Evolutionary conservation across 257 asterid genomes (phyloP).

Genomic region (Handroanthus guayacan): DNA sequence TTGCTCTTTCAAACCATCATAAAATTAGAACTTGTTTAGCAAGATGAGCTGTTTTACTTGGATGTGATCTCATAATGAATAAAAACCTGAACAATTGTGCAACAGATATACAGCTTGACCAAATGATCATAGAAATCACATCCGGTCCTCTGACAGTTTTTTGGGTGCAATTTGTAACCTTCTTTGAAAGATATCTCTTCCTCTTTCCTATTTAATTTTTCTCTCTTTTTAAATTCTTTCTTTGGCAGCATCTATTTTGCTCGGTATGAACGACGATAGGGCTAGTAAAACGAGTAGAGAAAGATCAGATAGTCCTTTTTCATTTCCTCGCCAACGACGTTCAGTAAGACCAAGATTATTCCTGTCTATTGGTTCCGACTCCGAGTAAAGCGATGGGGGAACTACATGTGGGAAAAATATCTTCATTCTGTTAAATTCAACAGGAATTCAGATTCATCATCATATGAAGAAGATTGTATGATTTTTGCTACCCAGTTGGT

Average conservation of each 20-base stretch:
- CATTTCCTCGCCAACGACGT: constrained; percentile 87
- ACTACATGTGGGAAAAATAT: constrained; percentile 22
- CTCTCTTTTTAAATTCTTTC: constrained; percentile 5
- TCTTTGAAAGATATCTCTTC: neutral
- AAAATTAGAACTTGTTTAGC: neutral
- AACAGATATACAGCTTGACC: neutral
- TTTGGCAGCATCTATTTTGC: constrained; percentile 73
- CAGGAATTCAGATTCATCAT: constrained; percentile 23
- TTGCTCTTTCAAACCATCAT: neutral
- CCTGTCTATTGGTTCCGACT: constrained; percentile 81
- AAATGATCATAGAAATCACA: neutral
- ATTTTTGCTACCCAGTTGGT: constrained; percentile 28
- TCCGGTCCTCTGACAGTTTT: constrained; percentile 16
- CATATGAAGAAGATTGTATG: constrained; percentile 9
- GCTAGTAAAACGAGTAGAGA: constrained; percentile 68
- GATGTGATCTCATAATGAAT: constrained; percentile 14
- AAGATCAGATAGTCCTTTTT: constrained; percentile 82
- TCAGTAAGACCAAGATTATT: constrained; percentile 88
- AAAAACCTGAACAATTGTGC: neutral
- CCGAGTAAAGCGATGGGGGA: constrained; percentile 57
- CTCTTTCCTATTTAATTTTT: constrained; percentile 20
- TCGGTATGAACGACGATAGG: constrained; percentile 59
- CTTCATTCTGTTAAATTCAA: neutral
- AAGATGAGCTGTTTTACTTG: constrained; percentile 19
- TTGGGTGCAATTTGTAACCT: neutral